Conservation (phyloP, 2,329 filamentous ascomycete species). For the Fonsecaea pedrosoi region DNA sequence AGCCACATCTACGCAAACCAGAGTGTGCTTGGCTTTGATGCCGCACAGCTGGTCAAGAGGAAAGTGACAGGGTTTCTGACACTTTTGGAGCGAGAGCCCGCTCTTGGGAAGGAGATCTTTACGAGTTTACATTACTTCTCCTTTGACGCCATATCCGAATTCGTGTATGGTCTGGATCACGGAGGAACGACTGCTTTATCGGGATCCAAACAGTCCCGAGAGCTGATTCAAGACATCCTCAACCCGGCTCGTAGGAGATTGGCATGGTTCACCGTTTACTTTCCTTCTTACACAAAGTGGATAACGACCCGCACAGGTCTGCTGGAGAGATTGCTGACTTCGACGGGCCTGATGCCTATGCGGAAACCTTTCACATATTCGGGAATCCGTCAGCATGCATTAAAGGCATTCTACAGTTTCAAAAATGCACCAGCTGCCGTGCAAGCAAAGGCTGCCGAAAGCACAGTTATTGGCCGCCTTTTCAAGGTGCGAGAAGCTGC, state of each 20-base stretch:
- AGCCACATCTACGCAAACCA: conserved; percentile 62
- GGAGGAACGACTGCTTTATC: conserved; percentile 55
- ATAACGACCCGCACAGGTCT: conserved; percentile 54
- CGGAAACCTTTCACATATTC: conserved; percentile 59
- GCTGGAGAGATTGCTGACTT: conserved; percentile 46
- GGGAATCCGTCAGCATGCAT: conserved; percentile 56
- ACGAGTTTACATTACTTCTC: conserved; percentile 60
- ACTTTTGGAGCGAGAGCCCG: conserved; percentile 49
- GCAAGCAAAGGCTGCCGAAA: conserved; percentile 38
- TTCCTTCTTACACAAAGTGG: conserved; percentile 56
- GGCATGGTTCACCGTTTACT: conserved; percentile 59
- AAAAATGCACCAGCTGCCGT: conserved; percentile 41
- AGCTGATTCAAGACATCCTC: conserved; percentile 57
- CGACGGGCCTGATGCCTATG: conserved; percentile 55
- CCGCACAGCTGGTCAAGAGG: conserved; percentile 47
- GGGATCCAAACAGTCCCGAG: conserved; percentile 48
- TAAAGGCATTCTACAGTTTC: conserved; percentile 45
- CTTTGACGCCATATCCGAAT: conserved; percentile 60
- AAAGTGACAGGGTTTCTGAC: conserved; percentile 52
- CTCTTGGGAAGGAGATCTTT: conserved; percentile 54
- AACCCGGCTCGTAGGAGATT: conserved; percentile 55
- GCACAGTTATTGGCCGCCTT: conserved; percentile 38
- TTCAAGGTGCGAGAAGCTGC: conserved; percentile 36
- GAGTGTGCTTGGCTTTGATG: conserved; percentile 47
- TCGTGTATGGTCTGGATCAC: conserved; percentile 55